Conservation (phyloP, 2,329 filamentous ascomycete genomes). For the Cercospora nicotianae region DNA sequence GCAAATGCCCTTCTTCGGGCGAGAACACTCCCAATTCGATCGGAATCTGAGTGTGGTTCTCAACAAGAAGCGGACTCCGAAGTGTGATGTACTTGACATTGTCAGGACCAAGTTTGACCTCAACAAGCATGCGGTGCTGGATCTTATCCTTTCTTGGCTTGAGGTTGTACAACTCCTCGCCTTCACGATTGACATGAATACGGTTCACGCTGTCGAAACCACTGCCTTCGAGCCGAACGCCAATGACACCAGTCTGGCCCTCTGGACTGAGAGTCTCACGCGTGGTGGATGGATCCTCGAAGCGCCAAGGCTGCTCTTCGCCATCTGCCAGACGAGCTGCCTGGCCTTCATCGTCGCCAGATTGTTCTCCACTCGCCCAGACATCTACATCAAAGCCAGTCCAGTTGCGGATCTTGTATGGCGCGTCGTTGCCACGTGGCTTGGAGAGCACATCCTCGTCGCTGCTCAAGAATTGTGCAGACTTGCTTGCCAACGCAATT, state of each 20-base stretch:
- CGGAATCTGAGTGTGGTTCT: conserved; percentile 95
- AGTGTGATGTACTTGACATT: conserved; percentile 99
- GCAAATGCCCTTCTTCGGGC: conserved; percentile 77
- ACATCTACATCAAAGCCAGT: conserved; percentile 89
- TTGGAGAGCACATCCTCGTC: conserved; percentile 93
- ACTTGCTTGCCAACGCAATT: conserved; percentile 90
- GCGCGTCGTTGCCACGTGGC: conserved; percentile 84
- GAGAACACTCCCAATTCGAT: conserved; percentile 92
- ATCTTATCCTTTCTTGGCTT: conserved; percentile 83
- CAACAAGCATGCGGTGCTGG: conserved; percentile 85
- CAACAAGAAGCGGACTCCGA: conserved; percentile 83
- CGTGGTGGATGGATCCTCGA: conserved; percentile 95
- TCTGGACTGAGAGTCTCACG: conserved; percentile 89
- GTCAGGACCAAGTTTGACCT: conserved; percentile 85
- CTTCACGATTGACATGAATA: conserved; percentile 89
- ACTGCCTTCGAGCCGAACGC: conserved; percentile 83
- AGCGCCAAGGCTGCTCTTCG: conserved; percentile 90
- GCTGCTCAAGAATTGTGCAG: conserved; percentile 81
- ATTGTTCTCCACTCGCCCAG: conserved; percentile 68
- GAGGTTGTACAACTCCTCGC: conserved; percentile 85
- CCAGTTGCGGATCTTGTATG: conserved; percentile 91
- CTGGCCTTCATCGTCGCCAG: conserved; percentile 63
- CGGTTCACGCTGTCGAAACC: conserved; percentile 89
- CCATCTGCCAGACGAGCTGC: conserved; percentile 81
- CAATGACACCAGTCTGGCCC: conserved; percentile 74